phyloP scores from a whole-genome alignment of 306 rosid genomes.

The Citrullus colocynthis region DNA sequence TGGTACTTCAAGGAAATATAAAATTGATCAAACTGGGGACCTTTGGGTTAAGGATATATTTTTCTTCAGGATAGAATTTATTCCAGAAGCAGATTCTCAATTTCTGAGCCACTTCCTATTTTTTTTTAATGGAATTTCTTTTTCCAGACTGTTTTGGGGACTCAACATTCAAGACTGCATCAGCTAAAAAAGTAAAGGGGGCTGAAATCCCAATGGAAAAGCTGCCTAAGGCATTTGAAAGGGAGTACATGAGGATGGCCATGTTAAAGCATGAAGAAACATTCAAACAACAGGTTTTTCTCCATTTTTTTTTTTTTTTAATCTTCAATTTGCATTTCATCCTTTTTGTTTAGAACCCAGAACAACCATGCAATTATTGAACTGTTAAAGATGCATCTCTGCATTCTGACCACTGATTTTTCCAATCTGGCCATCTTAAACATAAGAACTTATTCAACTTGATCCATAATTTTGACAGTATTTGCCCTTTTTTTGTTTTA shows the following conservation, averaged over 20 bases:
- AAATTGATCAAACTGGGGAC: background rate
- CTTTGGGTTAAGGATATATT: background rate
- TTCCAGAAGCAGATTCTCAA: background rate
- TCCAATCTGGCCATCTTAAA: background rate
- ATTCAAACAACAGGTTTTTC: slow-evolving; percentile 66
- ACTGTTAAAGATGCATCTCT: background rate
- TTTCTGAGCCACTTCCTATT: background rate
- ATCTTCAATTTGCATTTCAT: background rate
- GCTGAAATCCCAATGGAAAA: slow-evolving; percentile 50
- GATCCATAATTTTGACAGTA: background rate
- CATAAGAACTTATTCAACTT: background rate
- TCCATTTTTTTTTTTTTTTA: background rate
- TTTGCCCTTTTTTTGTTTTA: background rate
- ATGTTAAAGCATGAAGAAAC: slow-evolving; percentile 70
- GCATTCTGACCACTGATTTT: background rate
- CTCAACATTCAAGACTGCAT: background rate
- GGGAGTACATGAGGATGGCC: slow-evolving; percentile 63
- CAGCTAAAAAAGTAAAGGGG: background rate
- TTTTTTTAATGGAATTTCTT: background rate
- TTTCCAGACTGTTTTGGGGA: background rate
- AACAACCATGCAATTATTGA: background rate
- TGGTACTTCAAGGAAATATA: background rate
- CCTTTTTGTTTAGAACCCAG: background rate
- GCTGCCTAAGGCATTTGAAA: slow-evolving; percentile 43
- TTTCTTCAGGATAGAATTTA: background rate